Evolutionary conservation across 345 rosid genomes (phyloP).

Genomic region (Arabis alpina): DNA sequence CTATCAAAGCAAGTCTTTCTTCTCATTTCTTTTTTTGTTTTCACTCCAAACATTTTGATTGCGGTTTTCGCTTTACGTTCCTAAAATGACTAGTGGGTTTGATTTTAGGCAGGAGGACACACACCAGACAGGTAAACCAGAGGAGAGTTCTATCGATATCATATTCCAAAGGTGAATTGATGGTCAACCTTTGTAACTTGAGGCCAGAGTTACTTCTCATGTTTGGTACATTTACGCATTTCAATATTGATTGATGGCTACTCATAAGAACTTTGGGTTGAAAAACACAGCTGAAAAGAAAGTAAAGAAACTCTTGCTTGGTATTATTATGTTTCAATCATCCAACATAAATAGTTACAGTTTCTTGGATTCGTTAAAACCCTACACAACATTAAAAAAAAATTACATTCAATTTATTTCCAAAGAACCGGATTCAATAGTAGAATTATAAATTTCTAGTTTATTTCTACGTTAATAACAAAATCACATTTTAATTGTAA

Average conservation of each 20-base stretch:
- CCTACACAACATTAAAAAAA: neutral
- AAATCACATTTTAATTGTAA: neutral
- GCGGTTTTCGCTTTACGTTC: conserved; percentile 9
- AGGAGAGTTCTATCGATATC: conserved; percentile 51
- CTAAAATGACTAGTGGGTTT: neutral
- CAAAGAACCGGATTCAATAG: no score
- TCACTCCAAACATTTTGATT: neutral
- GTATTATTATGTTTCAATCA: no score
- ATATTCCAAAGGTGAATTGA: conserved; percentile 49
- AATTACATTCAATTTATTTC: no score
- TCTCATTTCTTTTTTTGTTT: neutral
- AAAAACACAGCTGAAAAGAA: no score
- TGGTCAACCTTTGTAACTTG: conserved; percentile 35
- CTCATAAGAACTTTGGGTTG: no score
- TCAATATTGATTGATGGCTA: no score
- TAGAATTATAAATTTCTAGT: no score
- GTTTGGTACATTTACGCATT: no score
- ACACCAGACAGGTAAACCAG: conserved; percentile 58
- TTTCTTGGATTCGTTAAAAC: no score
- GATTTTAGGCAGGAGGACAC: conserved; percentile 75
- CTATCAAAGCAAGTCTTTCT: no score
- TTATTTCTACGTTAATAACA: neutral
- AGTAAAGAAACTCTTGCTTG: no score
- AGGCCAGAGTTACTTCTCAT: neutral
- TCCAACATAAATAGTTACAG: no score